Conservation (phyloP, 2,329 filamentous ascomycete genomes). For the Claviceps cyperi region DNA sequence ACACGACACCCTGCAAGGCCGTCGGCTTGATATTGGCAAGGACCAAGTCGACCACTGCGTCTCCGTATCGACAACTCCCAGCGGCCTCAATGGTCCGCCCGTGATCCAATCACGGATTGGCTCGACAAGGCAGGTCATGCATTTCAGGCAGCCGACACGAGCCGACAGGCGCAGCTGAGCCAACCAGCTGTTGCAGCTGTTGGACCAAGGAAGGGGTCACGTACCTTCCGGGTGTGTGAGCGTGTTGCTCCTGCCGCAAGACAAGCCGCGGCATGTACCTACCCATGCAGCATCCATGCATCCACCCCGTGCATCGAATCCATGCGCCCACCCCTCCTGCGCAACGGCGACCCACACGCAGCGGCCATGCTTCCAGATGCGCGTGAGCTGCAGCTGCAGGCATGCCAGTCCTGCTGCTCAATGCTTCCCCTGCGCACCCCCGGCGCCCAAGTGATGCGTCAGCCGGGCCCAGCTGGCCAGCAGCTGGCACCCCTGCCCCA, state of each 20-base stretch:
- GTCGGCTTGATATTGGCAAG: background rate
- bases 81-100: background rate
- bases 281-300: background rate
- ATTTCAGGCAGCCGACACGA: background rate
- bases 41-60: background rate
- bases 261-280: background rate
- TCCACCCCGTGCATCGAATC: background rate
- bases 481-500: background rate
- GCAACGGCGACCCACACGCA: background rate
- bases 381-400: background rate
- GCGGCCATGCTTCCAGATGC: background rate
- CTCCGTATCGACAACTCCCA: background rate
- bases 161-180: background rate
- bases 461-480: background rate
- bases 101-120: background rate
- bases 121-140: background rate
- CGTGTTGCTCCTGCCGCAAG: background rate
- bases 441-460: background rate
- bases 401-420: background rate
- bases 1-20: background rate
- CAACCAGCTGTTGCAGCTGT: background rate
- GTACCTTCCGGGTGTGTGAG: background rate
- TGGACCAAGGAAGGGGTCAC: background rate
- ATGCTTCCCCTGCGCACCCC: background rate
- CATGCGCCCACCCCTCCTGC: background rate